Percentiles rank a stretch among this genome's conserved stretches.
Evolutionary conservation across 192 early-diverging fungal genomes (phyloP).

Genomic region (Chytriomyces sp.): DNA sequence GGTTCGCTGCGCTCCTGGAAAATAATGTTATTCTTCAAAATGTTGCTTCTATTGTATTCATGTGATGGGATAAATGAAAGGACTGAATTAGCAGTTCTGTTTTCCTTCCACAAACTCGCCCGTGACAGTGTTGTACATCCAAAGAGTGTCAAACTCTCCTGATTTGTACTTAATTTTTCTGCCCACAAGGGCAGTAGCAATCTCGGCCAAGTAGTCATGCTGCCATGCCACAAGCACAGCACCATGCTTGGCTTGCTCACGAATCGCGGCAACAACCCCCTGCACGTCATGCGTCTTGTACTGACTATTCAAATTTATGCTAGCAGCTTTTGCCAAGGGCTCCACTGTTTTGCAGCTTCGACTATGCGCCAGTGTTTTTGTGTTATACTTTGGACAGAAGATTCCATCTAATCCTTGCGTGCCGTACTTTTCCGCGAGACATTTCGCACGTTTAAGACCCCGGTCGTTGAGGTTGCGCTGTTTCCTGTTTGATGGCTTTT

Average conservation of each 20-base stretch:
- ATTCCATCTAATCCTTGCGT: not conserved
- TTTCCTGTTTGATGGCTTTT: not conserved
- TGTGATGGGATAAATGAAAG: no score
- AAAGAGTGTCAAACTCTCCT: not conserved
- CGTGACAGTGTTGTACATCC: not conserved
- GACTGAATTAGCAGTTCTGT: not conserved
- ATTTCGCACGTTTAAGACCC: not conserved
- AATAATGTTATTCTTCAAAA: no score
- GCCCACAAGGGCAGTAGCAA: not conserved
- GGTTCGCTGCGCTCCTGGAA: no score
- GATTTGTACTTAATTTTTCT: not conserved
- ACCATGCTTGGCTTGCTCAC: not conserved
- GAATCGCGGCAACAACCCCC: not conserved
- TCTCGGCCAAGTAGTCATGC: not conserved
- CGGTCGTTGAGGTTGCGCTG: not conserved
- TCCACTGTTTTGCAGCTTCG: not conserved
- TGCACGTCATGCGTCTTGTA: not conserved
- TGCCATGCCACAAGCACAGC: not conserved
- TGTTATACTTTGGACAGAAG: not conserved
- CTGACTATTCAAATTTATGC: not conserved
- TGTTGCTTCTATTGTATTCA: not conserved
- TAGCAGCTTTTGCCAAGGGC: not conserved
- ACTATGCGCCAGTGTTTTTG: not conserved
- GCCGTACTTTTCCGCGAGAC: not conserved
- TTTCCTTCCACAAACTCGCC: not conserved